Conservation (phyloP, 2,329 filamentous ascomycete species). For the Biscogniauxia sp. region DNA sequence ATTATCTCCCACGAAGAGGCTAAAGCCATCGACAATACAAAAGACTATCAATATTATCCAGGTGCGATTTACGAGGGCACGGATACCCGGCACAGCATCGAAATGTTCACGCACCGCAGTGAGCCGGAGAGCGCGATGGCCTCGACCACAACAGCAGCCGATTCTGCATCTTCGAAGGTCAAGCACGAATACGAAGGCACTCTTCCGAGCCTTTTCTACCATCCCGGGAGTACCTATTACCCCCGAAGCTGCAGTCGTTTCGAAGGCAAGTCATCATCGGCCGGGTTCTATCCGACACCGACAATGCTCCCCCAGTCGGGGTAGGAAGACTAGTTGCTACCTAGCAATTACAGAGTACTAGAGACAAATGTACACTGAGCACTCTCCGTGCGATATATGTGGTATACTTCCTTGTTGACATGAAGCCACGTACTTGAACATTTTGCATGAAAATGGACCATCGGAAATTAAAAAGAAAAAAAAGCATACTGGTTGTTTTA, state of each 20-base stretch:
- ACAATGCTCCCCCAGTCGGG: slow-evolving; percentile 46
- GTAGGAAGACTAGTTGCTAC: slow-evolving; percentile 31
- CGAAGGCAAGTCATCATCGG: slow-evolving; percentile 51
- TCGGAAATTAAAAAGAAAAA: slow-evolving; percentile 22
- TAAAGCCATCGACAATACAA: slow-evolving; percentile 47
- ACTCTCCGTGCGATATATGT: slow-evolving; percentile 13
- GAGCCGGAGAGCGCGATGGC: slow-evolving; percentile 31
- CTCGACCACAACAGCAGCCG: slow-evolving; percentile 32
- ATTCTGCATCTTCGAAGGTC: slow-evolving; percentile 38
- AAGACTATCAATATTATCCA: slow-evolving; percentile 56
- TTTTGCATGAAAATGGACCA: slow-evolving; percentile 22
- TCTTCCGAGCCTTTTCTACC: slow-evolving; percentile 49
- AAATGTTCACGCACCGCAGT: slow-evolving; percentile 45
- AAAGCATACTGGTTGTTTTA: slow-evolving; percentile 24
- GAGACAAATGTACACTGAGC: slow-evolving; percentile 7
- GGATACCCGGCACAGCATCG: slow-evolving; percentile 44
- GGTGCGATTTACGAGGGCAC: slow-evolving; percentile 48
- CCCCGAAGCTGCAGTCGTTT: slow-evolving; percentile 47
- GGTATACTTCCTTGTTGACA: slow-evolving; percentile 13
- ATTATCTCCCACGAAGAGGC: slow-evolving; percentile 51
- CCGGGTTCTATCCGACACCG: slow-evolving; percentile 55
- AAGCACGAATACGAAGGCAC: slow-evolving; percentile 49
- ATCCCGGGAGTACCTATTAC: slow-evolving; percentile 40
- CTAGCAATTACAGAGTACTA: background rate
- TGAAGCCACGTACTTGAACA: slow-evolving; percentile 13